These are phyloP conservation scores for Pseudogymnoascus sp. DNA, from an alignment of 2,329 filamentous ascomycete genomes.

Conservation along the genomic window DNA sequence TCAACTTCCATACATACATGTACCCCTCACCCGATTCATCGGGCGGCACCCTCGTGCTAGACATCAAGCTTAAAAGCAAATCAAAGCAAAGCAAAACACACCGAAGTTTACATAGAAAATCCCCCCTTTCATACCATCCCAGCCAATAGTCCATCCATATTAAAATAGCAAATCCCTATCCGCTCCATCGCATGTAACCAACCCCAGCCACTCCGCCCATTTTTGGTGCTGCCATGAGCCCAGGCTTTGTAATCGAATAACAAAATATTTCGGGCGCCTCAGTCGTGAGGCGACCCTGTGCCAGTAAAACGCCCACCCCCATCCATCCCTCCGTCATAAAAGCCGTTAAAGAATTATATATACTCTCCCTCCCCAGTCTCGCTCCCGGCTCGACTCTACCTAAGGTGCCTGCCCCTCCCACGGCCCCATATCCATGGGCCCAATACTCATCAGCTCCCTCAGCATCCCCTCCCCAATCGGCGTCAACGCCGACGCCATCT, in stretches of 20 bases:
- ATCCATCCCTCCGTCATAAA: background rate
- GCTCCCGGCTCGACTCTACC: background rate
- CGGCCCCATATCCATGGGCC: constrained; percentile 53
- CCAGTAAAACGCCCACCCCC: background rate
- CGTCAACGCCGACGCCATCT: constrained; percentile 41
- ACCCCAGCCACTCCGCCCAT: background rate
- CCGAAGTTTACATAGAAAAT: background rate
- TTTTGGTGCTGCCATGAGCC: background rate
- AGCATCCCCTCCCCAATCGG: constrained; percentile 52
- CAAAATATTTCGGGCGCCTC: background rate
- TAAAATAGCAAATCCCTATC: background rate
- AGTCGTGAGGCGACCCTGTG: background rate
- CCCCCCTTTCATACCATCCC: background rate
- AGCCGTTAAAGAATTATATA: background rate
- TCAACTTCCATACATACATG: background rate
- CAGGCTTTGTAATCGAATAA: background rate
- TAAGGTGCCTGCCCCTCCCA: constrained; percentile 35
- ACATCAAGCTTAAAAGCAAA: background rate
- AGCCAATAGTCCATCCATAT: background rate
- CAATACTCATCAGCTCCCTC: constrained; percentile 50
- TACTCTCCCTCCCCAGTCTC: background rate
- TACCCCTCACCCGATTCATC: background rate
- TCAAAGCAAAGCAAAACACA: background rate
- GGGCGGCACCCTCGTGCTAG: background rate
- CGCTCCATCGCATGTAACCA: background rate